These are phyloP conservation scores for Suillus cothurnatus DNA, from an alignment of 768 basidiomycete genomes.

Conservation along the genomic window DNA sequence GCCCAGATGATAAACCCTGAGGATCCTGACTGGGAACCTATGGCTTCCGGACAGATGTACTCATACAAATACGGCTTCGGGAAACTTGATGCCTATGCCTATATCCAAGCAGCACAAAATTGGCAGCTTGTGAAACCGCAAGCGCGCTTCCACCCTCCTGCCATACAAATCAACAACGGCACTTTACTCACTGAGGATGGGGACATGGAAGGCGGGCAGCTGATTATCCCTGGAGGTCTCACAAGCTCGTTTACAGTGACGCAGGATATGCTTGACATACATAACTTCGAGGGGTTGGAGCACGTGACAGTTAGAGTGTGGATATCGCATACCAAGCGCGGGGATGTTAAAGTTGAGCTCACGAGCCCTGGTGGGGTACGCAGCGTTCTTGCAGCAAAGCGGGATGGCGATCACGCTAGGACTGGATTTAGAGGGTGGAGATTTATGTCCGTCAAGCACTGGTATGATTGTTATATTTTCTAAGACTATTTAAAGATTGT, in stretches of 20 bases:
- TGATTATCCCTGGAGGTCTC: slow-evolving; percentile 68
- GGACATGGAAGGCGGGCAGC: slow-evolving; percentile 61
- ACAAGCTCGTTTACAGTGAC: slow-evolving; percentile 66
- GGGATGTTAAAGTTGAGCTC: slow-evolving; percentile 92
- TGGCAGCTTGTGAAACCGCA: slow-evolving; percentile 95
- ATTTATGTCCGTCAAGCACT: slow-evolving; percentile 99
- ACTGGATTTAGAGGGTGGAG: slow-evolving; percentile 92
- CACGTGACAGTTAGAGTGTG: slow-evolving; percentile 92
- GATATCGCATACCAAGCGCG: slow-evolving; percentile 85
- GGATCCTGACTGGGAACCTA: slow-evolving; percentile 94
- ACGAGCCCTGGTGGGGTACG: slow-evolving; percentile 82
- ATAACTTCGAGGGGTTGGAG: slow-evolving; percentile 88
- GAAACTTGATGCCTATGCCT: slow-evolving; percentile 77
- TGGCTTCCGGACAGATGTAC: slow-evolving; percentile 50
- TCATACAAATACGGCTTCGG: slow-evolving; percentile 98
- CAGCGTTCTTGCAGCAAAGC: slow-evolving; percentile 78
- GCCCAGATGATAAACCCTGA: slow-evolving; percentile 80
- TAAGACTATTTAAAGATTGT: slow-evolving; percentile 6
- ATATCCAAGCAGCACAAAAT: slow-evolving; percentile 75
- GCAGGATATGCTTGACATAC: slow-evolving; percentile 59
- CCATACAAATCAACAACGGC: slow-evolving; percentile 66
- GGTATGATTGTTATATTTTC: slow-evolving; percentile 48
- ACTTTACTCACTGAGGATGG: slow-evolving; percentile 48
- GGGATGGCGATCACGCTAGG: slow-evolving; percentile 61
- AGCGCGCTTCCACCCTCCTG: slow-evolving; percentile 80